Base-by-base conservation (phyloP, 1,284 basidiomycete genomes). In the Neolentinus lepideus region DNA sequence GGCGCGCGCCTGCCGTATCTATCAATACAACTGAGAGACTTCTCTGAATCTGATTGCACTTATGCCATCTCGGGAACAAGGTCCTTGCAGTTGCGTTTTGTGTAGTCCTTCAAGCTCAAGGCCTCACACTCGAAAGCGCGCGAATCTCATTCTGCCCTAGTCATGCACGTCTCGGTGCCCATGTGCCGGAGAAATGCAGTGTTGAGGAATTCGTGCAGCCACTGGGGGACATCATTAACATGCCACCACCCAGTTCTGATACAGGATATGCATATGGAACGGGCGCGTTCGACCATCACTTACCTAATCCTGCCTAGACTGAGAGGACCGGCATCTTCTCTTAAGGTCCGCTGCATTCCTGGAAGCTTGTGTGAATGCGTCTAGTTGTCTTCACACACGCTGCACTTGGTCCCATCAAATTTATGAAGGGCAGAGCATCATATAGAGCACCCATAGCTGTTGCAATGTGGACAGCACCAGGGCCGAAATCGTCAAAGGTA, bases 391-490 rank as follows among this genome's bases (percentile, higher is more conserved):
- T 75, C 58, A 38, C 79, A 72, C 60, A 92, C 75, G 57, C 82
- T 83, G 47, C 81, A 79, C 68, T 96, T 93, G 10, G 82, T 83
- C 45, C 79, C 69, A 16, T 85, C 79, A 70, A 84, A 96, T 61
- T 90, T 85, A 29, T 93, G 85, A 48, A 94, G 69, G n/a, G 90
- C 80, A 21, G 92, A 90, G 62, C 62, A 93, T 72, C 54, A 96
- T 84, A 71, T 88, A 96, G 22, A 94, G 75, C 93, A 0, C 91
- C 92, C 1, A 93, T 95, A 1, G 94, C 94, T 0, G 94, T 95
- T 2, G 88, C 92, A 60, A 93, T 91, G 71, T 97, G 90, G 52
- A 96, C 94, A 2, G 92, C 92, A 16, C 85, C 85, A 2, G 94
- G 94, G 67, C 97, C 93, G 14, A 91, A 92, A n/a, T 95, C 84